phyloP scores from a whole-genome alignment of 2,329 filamentous ascomycete genomes.

The Colletotrichum camelliae region DNA sequence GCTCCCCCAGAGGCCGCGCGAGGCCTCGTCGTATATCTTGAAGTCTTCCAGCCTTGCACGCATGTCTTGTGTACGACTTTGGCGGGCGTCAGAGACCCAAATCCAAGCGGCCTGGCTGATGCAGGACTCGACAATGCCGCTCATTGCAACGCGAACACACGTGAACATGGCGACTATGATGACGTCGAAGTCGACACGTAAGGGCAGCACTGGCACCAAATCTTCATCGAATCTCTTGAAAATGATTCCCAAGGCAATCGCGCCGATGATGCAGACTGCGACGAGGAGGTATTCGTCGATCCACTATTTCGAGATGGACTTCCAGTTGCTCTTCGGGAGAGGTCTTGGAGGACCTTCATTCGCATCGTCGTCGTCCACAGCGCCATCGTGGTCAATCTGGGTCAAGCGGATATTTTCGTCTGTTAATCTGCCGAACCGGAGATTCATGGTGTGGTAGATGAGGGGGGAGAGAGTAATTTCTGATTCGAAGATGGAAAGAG shows the following conservation, averaged over 20 bases:
- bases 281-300: constrained; percentile 39
- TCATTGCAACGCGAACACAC: constrained; percentile 38
- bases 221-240: constrained; percentile 35
- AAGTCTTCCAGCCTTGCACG: constrained; percentile 41
- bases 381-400: neutral
- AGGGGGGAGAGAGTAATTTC: neutral
- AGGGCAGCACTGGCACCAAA: constrained; percentile 32
- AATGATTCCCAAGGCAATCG: constrained; percentile 31
- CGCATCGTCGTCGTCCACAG: neutral
- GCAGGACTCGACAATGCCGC: constrained; percentile 38
- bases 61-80: constrained; percentile 29
- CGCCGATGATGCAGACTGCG: constrained; percentile 31
- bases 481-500: neutral
- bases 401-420: neutral
- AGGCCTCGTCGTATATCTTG: constrained; percentile 43
- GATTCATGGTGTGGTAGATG: neutral
- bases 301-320: constrained; percentile 39
- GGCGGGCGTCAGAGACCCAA: constrained; percentile 41
- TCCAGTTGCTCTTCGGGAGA: constrained; percentile 5
- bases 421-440: neutral
- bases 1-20: constrained; percentile 39
- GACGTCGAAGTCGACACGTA: constrained; percentile 36
- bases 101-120: constrained; percentile 45
- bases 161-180: constrained; percentile 42
- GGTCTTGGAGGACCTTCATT: constrained; percentile 1